phyloP scores from a whole-genome alignment of 257 asterid genomes.

The Scutellaria barbata region DNA sequence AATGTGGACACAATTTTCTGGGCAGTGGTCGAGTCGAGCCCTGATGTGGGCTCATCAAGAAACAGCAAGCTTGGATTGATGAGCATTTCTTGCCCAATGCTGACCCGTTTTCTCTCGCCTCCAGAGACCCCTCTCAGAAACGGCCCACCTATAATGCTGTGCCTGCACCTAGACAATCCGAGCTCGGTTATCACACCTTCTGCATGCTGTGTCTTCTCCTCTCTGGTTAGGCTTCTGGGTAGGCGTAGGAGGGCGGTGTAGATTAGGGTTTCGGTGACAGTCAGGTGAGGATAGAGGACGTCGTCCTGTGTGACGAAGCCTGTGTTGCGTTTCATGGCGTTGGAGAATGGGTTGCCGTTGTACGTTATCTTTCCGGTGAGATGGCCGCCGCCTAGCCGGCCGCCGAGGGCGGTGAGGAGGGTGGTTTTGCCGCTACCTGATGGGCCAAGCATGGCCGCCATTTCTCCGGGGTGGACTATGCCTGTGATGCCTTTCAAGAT shows the following conservation, averaged over 20 bases:
- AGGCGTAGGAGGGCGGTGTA: conserved; percentile 74
- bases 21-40: conserved; percentile 81
- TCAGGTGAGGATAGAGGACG: conserved; percentile 67
- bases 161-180: conserved; percentile 55
- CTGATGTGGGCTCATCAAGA: conserved; percentile 87
- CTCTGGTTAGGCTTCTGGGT: conserved; percentile 49
- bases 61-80: conserved; percentile 72
- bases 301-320: conserved; percentile 89
- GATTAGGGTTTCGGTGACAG: conserved; percentile 69
- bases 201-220: conserved; percentile 51
- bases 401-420: conserved; percentile 67
- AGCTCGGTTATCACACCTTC: conserved; percentile 64
- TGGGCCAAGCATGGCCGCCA: conserved; percentile 85
- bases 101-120: conserved; percentile 79
- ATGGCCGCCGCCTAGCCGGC: conserved; percentile 52
- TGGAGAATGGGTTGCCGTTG: conserved; percentile 62
- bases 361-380: conserved; percentile 59
- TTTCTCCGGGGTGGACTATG: conserved; percentile 63
- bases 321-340: conserved; percentile 56
- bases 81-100: conserved; percentile 86
- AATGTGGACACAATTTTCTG: conserved; percentile 65
- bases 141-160: conserved; percentile 55
- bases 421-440: conserved; percentile 96
- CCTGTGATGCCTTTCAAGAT: conserved; percentile 80
- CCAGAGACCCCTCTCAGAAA: conserved; percentile 69